A percentile compares a stretch with the other conserved stretches of the same genome.
Conservation (phyloP, 495 filamentous ascomycete genomes). For the Penicillium bovifimosum region DNA sequence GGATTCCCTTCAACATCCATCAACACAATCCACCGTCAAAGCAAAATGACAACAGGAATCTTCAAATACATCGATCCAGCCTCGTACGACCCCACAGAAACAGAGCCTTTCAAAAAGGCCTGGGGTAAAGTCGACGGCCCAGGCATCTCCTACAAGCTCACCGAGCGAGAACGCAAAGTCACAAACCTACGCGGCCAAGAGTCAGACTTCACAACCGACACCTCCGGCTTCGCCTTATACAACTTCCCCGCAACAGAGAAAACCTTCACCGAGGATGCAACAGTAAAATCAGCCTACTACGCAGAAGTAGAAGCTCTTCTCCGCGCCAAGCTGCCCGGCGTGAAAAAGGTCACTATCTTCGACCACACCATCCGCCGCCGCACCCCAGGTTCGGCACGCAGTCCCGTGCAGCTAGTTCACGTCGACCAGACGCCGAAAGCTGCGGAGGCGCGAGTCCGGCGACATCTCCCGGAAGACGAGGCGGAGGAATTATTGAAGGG, state of each 20-base stretch:
- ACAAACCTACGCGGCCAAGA: constrained; percentile 8
- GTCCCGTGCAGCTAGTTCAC: constrained; percentile 67
- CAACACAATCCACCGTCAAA: neutral
- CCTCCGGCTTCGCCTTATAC: constrained; percentile 7
- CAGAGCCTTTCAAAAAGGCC: constrained; percentile 15
- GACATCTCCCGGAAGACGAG: constrained; percentile 52
- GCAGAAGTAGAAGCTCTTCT: constrained; percentile 69
- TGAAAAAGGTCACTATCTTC: constrained; percentile 65
- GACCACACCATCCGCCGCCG: constrained; percentile 84
- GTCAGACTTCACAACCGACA: constrained; percentile 9
- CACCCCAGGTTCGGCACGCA: constrained; percentile 43
- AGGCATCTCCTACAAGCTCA: constrained; percentile 8
- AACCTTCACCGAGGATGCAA: constrained; percentile 40
- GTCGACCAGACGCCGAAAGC: constrained; percentile 73
- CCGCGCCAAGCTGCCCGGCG: constrained; percentile 55
- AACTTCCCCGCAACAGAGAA: constrained; percentile 4
- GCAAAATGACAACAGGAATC: constrained; percentile 23
- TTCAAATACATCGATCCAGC: constrained; percentile 15
- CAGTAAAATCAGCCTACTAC: constrained; percentile 67
- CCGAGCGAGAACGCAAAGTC: constrained; percentile 4
- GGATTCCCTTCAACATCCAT: neutral
- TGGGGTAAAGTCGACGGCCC: constrained; percentile 18
- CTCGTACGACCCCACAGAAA: constrained; percentile 11
- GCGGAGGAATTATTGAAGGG: constrained; percentile 54
- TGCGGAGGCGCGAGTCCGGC: constrained; percentile 54